Conservation (phyloP, 1,284 basidiomycete species). For the Thelephora terrestris region DNA sequence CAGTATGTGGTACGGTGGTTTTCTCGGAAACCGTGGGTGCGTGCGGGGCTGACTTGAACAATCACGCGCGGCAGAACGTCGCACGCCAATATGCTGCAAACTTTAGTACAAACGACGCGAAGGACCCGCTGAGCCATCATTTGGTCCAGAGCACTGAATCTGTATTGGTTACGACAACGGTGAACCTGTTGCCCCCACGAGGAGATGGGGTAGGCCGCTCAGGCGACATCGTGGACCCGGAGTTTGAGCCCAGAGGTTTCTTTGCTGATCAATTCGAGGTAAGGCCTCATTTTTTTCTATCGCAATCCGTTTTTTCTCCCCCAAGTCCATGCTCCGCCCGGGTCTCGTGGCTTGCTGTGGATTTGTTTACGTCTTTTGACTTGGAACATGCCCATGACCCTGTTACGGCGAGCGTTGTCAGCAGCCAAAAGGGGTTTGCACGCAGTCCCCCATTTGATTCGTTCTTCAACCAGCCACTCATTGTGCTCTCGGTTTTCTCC, state of each 20-base stretch:
- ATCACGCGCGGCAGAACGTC: slow-evolving; percentile 49
- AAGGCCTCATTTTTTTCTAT: slow-evolving; percentile 7
- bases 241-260: slow-evolving; percentile 54
- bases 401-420: not conserved
- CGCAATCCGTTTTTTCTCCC: not conserved
- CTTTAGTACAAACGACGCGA: slow-evolving; percentile 46
- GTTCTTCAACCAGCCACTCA: too few species aligned
- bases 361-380: not conserved
- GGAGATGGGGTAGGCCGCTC: slow-evolving; percentile 27
- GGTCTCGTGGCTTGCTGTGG: too few species aligned
- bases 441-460: too few species aligned
- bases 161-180: slow-evolving; percentile 48
- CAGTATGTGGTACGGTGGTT: slow-evolving; percentile 43
- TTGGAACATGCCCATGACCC: not conserved
- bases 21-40: not conserved
- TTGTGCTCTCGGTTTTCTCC: too few species aligned
- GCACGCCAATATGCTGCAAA: slow-evolving; percentile 66
- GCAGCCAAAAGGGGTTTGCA: too few species aligned
- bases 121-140: slow-evolving; percentile 17
- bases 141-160: slow-evolving; percentile 31
- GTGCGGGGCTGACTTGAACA: not conserved
- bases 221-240: slow-evolving; percentile 32
- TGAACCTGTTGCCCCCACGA: slow-evolving; percentile 16
- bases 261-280: slow-evolving; percentile 97
- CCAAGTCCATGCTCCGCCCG: too few species aligned